Conservation (phyloP, 2,329 filamentous ascomycete genomes). For the Phialophora macrospora region DNA sequence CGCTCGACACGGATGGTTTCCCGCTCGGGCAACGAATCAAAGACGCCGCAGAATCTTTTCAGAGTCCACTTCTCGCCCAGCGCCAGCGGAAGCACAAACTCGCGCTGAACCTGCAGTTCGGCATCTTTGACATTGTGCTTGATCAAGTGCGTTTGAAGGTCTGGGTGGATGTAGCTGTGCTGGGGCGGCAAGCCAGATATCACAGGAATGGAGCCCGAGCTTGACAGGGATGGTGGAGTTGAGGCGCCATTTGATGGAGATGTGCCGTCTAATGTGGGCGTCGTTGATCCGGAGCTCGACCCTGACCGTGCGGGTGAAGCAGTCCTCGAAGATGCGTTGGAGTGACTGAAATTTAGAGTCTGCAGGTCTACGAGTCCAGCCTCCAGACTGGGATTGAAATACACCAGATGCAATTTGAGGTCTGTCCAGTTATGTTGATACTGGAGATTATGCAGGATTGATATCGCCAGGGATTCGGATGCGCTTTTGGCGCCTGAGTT, state of each 20-base stretch:
- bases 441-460: slow-evolving; percentile 67
- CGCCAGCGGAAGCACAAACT: slow-evolving; percentile 65
- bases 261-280: slow-evolving; percentile 19
- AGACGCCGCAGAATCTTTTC: slow-evolving; percentile 59
- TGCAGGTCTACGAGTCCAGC: slow-evolving; percentile 13
- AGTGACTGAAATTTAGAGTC: slow-evolving; percentile 6
- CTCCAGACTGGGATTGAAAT: slow-evolving; percentile 32
- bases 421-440: slow-evolving; percentile 67
- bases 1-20: slow-evolving; percentile 34
- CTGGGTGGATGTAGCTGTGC: slow-evolving; percentile 66
- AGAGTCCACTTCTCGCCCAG: slow-evolving; percentile 66
- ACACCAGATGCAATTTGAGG: slow-evolving; percentile 50
- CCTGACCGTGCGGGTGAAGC: slow-evolving; percentile 19
- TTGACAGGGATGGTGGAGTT: not conserved
- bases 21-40: slow-evolving; percentile 56
- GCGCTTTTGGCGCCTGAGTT: slow-evolving; percentile 40
- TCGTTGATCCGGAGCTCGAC: slow-evolving; percentile 12
- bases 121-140: slow-evolving; percentile 55
- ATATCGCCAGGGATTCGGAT: slow-evolving; percentile 56
- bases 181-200: slow-evolving; percentile 66
- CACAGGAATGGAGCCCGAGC: slow-evolving; percentile 53
- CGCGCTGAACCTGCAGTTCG: slow-evolving; percentile 56
- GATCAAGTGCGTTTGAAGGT: slow-evolving; percentile 66
- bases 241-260: slow-evolving; percentile 6
- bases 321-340: slow-evolving; percentile 25